phyloP scores from a whole-genome alignment of 768 basidiomycete species.

The Rhizopogon salebrosus region DNA sequence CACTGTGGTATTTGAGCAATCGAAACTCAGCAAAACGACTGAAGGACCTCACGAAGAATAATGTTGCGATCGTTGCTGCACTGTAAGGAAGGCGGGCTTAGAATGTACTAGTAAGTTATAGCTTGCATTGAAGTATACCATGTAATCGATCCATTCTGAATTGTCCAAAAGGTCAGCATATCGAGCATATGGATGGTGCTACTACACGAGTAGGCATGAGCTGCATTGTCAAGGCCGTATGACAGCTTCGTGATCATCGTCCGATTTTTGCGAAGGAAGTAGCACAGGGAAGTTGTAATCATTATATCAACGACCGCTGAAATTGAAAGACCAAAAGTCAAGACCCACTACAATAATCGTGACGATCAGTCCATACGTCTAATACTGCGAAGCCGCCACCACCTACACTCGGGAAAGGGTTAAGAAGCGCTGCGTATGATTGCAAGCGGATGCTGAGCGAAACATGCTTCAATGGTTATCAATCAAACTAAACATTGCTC shows the following conservation, averaged over 20 bases:
- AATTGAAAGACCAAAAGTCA: constrained; percentile 41
- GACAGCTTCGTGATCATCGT: constrained; percentile 30
- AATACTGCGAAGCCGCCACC: constrained; percentile 2
- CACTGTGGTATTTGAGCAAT: constrained; percentile 8
- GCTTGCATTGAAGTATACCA: constrained; percentile 4
- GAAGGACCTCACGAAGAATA: constrained; percentile 14
- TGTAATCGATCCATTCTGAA: constrained; percentile 18
- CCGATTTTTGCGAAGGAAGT: constrained; percentile 34
- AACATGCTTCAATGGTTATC: background rate
- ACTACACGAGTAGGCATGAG: too few species aligned
- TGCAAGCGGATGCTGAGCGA: constrained; percentile 9
- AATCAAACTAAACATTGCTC: background rate
- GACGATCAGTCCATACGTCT: constrained; percentile 1
- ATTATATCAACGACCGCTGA: constrained; percentile 42
- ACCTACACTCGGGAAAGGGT: constrained; percentile 11
- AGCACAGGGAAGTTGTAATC: constrained; percentile 38
- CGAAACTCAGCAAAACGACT: background rate
- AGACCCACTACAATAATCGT: constrained; percentile 31
- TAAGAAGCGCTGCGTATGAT: constrained; percentile 4
- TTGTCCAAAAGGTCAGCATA: constrained; percentile 14
- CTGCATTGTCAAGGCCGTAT: too few species aligned
- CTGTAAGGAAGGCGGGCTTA: constrained; percentile 3
- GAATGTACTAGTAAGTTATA: background rate
- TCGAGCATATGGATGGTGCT: constrained; percentile 21
- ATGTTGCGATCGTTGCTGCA: constrained; percentile 9